phyloP scores from a whole-genome alignment of 129 eudicot species.

The Artemisia tridentata region DNA sequence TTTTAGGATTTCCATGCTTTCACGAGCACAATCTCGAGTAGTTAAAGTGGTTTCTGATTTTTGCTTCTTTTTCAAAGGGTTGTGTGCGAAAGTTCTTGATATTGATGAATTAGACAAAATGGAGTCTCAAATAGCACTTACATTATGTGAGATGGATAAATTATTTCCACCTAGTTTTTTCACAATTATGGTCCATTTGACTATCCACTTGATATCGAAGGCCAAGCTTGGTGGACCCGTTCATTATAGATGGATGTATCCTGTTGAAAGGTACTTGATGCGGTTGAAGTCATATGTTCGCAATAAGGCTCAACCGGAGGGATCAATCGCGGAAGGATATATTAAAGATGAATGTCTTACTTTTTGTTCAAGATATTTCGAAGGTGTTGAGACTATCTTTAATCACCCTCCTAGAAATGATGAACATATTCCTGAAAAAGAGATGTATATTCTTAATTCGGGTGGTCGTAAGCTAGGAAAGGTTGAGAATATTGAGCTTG shows the following conservation, averaged over 20 bases:
- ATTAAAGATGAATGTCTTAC: too few relatives aligned
- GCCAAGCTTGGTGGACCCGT: background rate
- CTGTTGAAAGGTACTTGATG: background rate
- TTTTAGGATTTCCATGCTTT: too few relatives aligned
- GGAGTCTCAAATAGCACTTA: background rate
- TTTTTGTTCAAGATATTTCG: background rate
- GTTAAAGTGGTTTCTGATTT: too few relatives aligned
- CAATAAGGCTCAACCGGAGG: background rate
- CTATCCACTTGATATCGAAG: background rate
- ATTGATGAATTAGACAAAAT: background rate
- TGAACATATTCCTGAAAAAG: background rate
- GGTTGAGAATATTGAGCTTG: background rate
- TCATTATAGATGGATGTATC: conserved; percentile 1
- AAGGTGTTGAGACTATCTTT: background rate
- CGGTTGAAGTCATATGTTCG: background rate
- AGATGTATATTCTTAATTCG: background rate
- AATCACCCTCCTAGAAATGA: background rate
- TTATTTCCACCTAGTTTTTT: background rate
- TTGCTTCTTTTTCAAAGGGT: too few relatives aligned
- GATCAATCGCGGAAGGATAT: too few relatives aligned
- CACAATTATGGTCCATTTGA: background rate
- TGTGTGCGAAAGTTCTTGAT: background rate
- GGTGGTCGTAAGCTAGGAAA: background rate
- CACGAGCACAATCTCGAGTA: too few relatives aligned
- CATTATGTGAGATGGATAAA: background rate